Evolutionary conservation across 768 basidiomycete species (phyloP), one percentile per base, ranked within the genome.

Genomic region (Rhodotorula sphaerocarpa): DNA sequence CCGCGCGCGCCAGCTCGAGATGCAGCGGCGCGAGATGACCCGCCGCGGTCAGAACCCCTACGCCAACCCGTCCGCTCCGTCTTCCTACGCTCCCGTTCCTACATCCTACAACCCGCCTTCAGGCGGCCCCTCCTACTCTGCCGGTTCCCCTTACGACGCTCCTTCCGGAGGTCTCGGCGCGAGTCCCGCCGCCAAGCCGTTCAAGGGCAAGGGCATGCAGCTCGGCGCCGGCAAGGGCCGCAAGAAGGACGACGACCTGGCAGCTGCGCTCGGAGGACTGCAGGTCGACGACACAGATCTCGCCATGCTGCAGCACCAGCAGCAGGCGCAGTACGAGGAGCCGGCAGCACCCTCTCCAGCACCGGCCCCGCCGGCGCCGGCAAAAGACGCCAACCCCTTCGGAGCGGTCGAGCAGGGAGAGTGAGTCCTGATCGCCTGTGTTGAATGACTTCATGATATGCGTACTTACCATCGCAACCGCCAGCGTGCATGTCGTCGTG

Each of bases 131-230:
- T 71, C 67, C 50, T 55, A 55, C 47, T 42, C 36, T n/a, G 27
- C 59, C 14, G 25, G 47, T 2, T 52, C 64, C n/a, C 11, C 45
- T 0, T 63, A 59, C 54, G 59, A 63, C 42, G 41, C 54, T 5
- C 50, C 60, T 3, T 31, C 63, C n/a, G 36, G 36, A 16, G 36
- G 36, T 16, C 16, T 16, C 10, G 36, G 36, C 36, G 42, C 56
- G 25, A 18, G 31, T 7, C 5, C 50, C 7, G 10, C 59, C 0
- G 55, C 63, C 55, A 73, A 70, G 57, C 71, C 87, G 9, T 97
- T 97, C 84, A 95, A 93, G 78, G 83, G 86, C 46, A 81, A 84
- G 15, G 93, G 93, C 30, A 96, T 99, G 93, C 96, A 97, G 72
- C 82, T 99, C 20, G 92, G 93, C 39, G 82, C 57, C 5, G 61